These are phyloP conservation scores for Sclerotinia minor DNA, from an alignment of 2,329 filamentous ascomycete genomes.

Conservation along the genomic window DNA sequence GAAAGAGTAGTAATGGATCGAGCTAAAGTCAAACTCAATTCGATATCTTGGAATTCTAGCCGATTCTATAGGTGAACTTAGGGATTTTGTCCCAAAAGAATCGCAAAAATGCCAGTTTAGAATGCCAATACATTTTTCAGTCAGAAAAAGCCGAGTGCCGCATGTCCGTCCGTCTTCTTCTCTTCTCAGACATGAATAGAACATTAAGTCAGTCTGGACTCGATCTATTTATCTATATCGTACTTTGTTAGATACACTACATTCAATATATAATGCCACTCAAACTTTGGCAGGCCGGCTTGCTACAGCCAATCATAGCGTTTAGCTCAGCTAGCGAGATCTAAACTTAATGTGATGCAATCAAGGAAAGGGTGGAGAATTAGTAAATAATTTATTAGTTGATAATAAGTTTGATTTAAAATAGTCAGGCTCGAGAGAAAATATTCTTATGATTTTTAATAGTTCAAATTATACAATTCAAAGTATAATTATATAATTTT, in stretches of 20 bases:
- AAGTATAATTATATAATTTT: too few species aligned
- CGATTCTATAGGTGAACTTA: constrained; percentile 7
- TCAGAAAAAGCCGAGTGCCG: constrained; percentile 6
- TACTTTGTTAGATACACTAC: background rate
- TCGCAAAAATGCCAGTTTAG: background rate
- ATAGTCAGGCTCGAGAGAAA: background rate
- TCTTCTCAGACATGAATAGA: constrained; percentile 12
- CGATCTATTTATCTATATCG: background rate
- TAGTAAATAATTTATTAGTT: background rate
- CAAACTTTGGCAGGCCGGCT: background rate
- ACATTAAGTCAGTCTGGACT: constrained; percentile 10
- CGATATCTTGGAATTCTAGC: background rate
- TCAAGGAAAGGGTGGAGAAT: background rate
- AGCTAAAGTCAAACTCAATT: background rate
- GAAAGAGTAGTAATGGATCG: background rate
- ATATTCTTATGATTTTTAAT: too few species aligned
- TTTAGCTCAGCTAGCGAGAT: background rate
- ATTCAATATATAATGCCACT: background rate
- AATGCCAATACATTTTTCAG: constrained; percentile 9
- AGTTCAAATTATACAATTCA: too few species aligned
- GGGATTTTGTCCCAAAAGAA: constrained; percentile 1
- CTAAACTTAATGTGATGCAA: background rate
- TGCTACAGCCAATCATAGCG: constrained; percentile 14
- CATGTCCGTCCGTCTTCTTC: background rate
- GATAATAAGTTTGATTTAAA: background rate